Base-by-base conservation (phyloP, 1,284 basidiomycete genomes). In the Rhodotorula sp. region DNA sequence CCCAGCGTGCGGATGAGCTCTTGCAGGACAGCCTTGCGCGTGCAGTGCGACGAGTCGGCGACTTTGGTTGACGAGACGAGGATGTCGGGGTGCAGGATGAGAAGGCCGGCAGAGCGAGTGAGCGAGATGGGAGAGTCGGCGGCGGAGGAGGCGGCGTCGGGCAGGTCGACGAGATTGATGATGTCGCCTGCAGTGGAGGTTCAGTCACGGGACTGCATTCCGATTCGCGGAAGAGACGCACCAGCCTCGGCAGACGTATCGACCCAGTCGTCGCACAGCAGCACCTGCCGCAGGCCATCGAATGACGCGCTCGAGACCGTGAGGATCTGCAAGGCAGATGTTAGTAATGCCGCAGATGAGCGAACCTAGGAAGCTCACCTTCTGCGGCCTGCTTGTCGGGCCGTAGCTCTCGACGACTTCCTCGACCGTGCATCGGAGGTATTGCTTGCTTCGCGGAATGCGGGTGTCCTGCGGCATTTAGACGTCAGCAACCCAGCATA, bases 21-120 rank as follows among this genome's bases (percentile, higher is more conserved):
- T 16, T 89, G 87, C 2, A 97, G 83, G 23, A 97, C 84, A 1
- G 94, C 91, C 79, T 90, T 91, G 21, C 95, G 88, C 12, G 87
- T 82, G 80, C 95, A 97, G 72, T 89, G 87, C 7, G 90, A 85
- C 0, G 93, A 88, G 71, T 88, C 90, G 7, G 93, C 89, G 34
- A 97, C 88, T 0, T 91, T 87, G 0, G 94, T 96, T 53, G 92
- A 90, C 2, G 94, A 94, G 59, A 97, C 82, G 62, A 97, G 89
- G 57, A 92, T 82, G 81, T 97, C 95, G 2, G 94, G 94, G 78
- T 97, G 92, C 56, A 89, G 88, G 71, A 97, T 89, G 67, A 97
- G 68, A 66, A 82, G 71, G 61, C 61, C 70, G 45, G 84, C 84
- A 21, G 87, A 84, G 60, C 91, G 84, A 4, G 82, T 81, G 56